phyloP scores from a whole-genome alignment of 1,139 yeast genomes.

The Casaregolazyma suthepensis region DNA sequence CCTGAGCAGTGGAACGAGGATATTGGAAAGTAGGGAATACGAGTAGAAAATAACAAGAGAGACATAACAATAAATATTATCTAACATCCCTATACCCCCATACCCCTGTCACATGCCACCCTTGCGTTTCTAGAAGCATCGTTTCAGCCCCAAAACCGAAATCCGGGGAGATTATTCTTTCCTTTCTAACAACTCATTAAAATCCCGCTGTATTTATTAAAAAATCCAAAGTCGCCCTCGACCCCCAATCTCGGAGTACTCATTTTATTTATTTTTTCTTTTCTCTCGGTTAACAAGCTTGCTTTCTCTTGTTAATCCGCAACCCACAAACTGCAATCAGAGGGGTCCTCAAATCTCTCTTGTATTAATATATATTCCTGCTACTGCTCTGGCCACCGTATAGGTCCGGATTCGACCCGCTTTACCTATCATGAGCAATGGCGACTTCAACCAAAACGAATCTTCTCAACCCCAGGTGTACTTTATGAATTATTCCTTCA shows the following conservation, averaged over 20 bases:
- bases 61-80: no score
- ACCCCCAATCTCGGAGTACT: neutral
- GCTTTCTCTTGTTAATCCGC: neutral
- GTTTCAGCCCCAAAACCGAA: neutral
- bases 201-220: neutral
- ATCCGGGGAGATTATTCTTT: neutral
- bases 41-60: no score
- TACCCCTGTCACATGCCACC: neutral
- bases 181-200: neutral
- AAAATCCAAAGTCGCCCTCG: neutral
- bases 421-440: neutral
- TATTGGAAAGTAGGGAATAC: conserved; percentile 65
- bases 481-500: conserved; percentile 12
- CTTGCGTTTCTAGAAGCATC: neutral
- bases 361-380: neutral
- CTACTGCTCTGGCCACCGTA: neutral
- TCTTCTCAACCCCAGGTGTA: conserved; percentile 8
- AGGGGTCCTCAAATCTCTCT: neutral
- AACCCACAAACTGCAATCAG: neutral
- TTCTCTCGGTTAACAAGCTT: no score
- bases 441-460: neutral
- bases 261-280: neutral
- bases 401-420: neutral
- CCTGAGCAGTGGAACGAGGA: conserved; percentile 89
- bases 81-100: no score